Conservation (phyloP, 495 filamentous ascomycete genomes). For the Halenospora varia region DNA sequence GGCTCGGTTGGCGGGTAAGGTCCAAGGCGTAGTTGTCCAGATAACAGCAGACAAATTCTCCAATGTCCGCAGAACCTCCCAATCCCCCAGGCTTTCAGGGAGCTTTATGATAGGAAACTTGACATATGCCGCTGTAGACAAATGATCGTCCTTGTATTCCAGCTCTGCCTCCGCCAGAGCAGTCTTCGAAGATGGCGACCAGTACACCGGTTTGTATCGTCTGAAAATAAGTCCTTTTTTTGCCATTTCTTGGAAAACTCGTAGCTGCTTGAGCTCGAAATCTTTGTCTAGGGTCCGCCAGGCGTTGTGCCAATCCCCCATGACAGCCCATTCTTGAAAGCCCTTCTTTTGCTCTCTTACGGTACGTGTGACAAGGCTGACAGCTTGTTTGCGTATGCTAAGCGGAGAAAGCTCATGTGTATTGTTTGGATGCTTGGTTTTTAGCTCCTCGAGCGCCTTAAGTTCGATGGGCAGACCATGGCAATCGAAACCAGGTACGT, state of each 20-base stretch:
- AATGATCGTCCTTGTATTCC: conserved; percentile 85
- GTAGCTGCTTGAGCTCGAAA: conserved; percentile 84
- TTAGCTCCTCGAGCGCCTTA: conserved; percentile 71
- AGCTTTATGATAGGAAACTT: conserved; percentile 65
- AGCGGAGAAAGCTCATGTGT: conserved; percentile 38
- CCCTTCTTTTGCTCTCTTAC: conserved; percentile 76
- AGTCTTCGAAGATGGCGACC: conserved; percentile 86
- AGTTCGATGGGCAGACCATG: conserved; percentile 97
- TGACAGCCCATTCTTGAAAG: conserved; percentile 81
- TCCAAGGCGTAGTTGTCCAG: conserved; percentile 99
- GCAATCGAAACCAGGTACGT: conserved; percentile 96
- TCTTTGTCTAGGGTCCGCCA: conserved; percentile 89
- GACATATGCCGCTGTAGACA: conserved; percentile 76
- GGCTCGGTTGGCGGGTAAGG: conserved; percentile 85
- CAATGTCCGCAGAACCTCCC: conserved; percentile 26
- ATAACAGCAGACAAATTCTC: conserved; percentile 66
- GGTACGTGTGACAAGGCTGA: conserved; percentile 67
- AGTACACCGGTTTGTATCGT: conserved; percentile 90
- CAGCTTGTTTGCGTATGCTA: conserved; percentile 65
- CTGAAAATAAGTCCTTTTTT: conserved; percentile 82
- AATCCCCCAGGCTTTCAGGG: conserved; percentile 42
- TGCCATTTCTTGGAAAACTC: conserved; percentile 82
- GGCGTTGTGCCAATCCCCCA: conserved; percentile 89
- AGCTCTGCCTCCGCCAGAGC: conserved; percentile 94
- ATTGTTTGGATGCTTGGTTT: conserved; percentile 36